A percentile compares a stretch with the other conserved stretches of the same genome.
Evolutionary conservation across 306 rosid genomes (phyloP).

Genomic region (Erythrophleum fordii): DNA sequence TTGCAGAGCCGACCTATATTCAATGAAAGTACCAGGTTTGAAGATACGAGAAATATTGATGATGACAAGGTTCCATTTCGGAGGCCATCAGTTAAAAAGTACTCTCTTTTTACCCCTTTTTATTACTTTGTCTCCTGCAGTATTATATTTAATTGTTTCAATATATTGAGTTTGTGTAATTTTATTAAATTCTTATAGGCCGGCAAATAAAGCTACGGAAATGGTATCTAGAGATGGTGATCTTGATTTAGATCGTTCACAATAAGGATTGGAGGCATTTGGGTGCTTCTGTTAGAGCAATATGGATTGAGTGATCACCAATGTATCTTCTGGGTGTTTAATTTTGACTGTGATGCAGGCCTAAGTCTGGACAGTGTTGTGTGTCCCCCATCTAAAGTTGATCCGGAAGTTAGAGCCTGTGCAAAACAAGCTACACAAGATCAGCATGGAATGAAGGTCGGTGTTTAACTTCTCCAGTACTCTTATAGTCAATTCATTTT

Average conservation of each 20-base stretch:
- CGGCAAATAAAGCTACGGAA: conserved; percentile 67
- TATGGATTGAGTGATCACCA: background rate
- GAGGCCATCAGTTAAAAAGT: conserved; percentile 84
- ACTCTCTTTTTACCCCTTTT: conserved; percentile 18
- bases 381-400: conserved; percentile 93
- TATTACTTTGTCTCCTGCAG: background rate
- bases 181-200: conserved; percentile 52
- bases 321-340: conserved; percentile 23
- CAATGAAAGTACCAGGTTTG: conserved; percentile 94
- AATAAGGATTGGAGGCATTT: conserved; percentile 52
- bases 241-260: conserved; percentile 84
- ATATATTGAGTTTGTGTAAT: conserved; percentile 19
- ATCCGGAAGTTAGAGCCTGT: conserved; percentile 93
- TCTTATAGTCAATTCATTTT: background rate
- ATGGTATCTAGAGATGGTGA: conserved; percentile 95
- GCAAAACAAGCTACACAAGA: conserved; percentile 81
- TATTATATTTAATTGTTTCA: background rate
- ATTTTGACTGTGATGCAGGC: conserved; percentile 58
- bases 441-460: conserved; percentile 91
- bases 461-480: conserved; percentile 25
- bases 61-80: conserved; percentile 82
- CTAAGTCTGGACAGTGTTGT: conserved; percentile 78
- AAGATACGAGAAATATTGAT: conserved; percentile 82
- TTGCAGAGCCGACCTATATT: conserved; percentile 95
- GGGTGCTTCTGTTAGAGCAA: conserved; percentile 9